Evolutionary conservation across 495 filamentous ascomycete genomes (phyloP), one percentile per base, ranked within the genome.

Genomic region (Daldinia caldariorum): DNA sequence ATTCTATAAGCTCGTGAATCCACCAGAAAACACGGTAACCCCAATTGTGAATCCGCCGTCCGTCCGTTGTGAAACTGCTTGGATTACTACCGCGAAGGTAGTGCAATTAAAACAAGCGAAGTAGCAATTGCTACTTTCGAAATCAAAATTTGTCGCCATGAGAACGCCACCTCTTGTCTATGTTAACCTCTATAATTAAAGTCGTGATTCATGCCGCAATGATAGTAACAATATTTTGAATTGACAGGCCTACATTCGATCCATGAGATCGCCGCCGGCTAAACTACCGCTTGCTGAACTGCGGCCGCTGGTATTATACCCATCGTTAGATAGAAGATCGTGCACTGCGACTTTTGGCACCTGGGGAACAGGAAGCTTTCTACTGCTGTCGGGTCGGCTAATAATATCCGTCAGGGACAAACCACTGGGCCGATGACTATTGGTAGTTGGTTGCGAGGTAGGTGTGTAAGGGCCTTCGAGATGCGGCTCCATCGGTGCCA

Each of bases 371-470:
- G 95, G 95, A n/a, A 99, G 83, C 80, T 97, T 98, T 69, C 95
- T 83, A n/a, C 89, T 88, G 20, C 93, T 92, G 66, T 97, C 93
- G 1, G 92, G 84, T 61, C 89, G 89, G 67, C 89, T 91, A 81
- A 99, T 95, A 77, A 99, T 97, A 72, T 99, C 94, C 66, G 87
- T 93, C 64, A 99, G 89, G 38, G 92, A 90, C 18, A 94, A 86
- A 10, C 93, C 93, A 41, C 54, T 71, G 34, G 85, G 85, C 34
- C 83, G 79, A 34, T 87, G 83, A 18, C 80, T 63, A 32, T 72
- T 64, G 55, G 61, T 74, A 39, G 73, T 47, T 49, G 71, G 57
- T 71, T 58, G 71, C 80, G 81, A 67, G 80, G 83, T 60, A 60
- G 75, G 45, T 58, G 73, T 71, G 70, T 78, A 76, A 69, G 71